phyloP scores from a whole-genome alignment of 768 basidiomycete genomes.

The Pulveroboletus ravenelii region DNA sequence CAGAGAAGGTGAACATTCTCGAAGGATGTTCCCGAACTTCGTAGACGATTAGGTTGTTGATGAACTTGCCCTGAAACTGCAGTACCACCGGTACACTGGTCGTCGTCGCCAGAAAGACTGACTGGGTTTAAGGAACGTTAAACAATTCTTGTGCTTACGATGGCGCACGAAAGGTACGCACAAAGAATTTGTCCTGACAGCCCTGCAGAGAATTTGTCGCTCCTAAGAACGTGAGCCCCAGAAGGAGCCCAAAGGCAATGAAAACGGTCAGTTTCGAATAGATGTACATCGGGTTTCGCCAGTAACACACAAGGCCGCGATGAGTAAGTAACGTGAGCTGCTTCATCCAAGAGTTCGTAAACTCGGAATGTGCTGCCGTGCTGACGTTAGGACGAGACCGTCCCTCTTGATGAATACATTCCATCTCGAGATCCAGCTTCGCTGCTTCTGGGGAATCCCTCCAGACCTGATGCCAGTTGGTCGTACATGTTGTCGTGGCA shows the following conservation, averaged over 20 bases:
- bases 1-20: slow-evolving; percentile 60
- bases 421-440: slow-evolving; percentile 38
- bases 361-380: slow-evolving; percentile 27
- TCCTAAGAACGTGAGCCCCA: slow-evolving; percentile 43
- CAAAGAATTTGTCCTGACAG: slow-evolving; percentile 39
- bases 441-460: slow-evolving; percentile 38
- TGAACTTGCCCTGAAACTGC: slow-evolving; percentile 57
- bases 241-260: slow-evolving; percentile 30
- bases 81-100: slow-evolving; percentile 44
- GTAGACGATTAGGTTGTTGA: slow-evolving; percentile 51
- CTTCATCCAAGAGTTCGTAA: slow-evolving; percentile 36
- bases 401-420: slow-evolving; percentile 39
- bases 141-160: background rate
- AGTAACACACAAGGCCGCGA: slow-evolving; percentile 32
- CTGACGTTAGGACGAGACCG: slow-evolving; percentile 18
- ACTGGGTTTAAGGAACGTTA: slow-evolving; percentile 24
- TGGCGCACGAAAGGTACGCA: slow-evolving; percentile 6
- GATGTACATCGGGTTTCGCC: slow-evolving; percentile 40
- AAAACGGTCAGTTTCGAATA: slow-evolving; percentile 37
- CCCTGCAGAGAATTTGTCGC: slow-evolving; percentile 34
- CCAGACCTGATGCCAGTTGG: slow-evolving; percentile 53
- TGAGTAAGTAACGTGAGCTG: slow-evolving; percentile 31
- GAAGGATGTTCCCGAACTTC: slow-evolving; percentile 62
- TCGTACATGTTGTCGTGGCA: slow-evolving; percentile 37
- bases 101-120: slow-evolving; percentile 48